Conservation (phyloP, 2,329 filamentous ascomycete species). For the Penicillium hordei region DNA sequence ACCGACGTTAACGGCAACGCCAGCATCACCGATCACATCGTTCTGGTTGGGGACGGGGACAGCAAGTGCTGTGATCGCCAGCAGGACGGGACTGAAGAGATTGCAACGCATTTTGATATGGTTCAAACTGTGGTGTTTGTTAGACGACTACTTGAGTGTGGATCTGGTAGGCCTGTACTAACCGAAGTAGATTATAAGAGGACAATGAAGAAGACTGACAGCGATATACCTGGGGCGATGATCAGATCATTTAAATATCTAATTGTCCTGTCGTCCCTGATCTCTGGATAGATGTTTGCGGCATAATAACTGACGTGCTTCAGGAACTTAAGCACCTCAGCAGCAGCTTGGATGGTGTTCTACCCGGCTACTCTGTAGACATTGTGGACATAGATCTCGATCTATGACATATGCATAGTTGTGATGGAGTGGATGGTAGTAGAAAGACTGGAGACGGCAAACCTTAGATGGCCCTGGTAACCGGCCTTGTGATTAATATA, state of each 20-base stretch:
- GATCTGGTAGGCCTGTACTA: not conserved
- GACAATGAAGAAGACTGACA: not conserved
- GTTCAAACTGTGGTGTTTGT: not conserved
- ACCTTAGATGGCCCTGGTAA: not conserved
- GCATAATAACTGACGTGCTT: constrained; percentile 4
- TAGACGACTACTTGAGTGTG: not conserved
- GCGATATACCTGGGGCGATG: not conserved
- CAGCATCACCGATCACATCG: not conserved
- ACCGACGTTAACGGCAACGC: not conserved
- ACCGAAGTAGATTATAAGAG: not conserved
- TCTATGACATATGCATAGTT: constrained; percentile 8
- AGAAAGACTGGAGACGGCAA: not conserved
- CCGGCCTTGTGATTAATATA: not conserved
- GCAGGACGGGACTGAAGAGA: constrained; percentile 3
- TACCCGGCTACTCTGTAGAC: too few relatives aligned
- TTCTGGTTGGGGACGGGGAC: constrained; percentile 2
- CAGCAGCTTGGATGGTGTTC: not conserved
- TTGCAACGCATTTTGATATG: constrained; percentile 5
- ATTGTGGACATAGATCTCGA: not conserved
- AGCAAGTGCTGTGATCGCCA: constrained; percentile 8
- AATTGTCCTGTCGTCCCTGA: not conserved
- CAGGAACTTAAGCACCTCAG: not conserved
- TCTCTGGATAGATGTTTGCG: not conserved
- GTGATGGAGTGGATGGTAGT: not conserved
- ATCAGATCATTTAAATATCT: not conserved